A percentile compares a stretch with the other conserved stretches of the same genome.
Conservation (phyloP, 371 early-diverging fungal species). For the Mortierella sp. region DNA sequence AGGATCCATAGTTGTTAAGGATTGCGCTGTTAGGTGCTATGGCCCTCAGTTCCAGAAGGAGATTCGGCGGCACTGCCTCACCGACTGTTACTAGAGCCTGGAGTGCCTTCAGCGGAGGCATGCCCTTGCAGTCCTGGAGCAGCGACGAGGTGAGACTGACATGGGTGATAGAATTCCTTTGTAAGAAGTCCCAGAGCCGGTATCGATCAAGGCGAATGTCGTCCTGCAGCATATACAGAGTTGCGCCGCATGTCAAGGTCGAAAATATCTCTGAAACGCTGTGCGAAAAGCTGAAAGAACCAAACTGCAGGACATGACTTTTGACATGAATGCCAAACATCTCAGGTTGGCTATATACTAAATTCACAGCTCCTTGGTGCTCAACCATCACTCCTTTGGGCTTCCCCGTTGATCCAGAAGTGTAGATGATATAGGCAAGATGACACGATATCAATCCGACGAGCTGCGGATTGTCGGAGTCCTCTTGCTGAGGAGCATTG, state of each 20-base stretch:
- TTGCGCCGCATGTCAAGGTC: not conserved
- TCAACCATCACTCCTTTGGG: slow-evolving; percentile 60
- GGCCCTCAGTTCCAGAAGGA: no score
- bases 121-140: not conserved
- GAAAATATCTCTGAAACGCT: slow-evolving; percentile 2
- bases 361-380: not conserved
- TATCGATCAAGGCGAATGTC: not conserved
- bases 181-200: not conserved
- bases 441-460: not conserved
- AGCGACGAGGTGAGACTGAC: not conserved
- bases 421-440: slow-evolving; percentile 50
- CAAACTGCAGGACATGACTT: not conserved
- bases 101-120: not conserved
- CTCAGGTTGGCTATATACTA: not conserved
- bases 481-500: no score
- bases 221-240: not conserved
- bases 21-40: no score
- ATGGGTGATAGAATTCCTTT: no score
- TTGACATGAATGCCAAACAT: no score
- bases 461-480: not conserved
- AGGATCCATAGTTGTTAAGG: no score
- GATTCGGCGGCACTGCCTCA: no score
- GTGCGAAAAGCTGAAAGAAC: not conserved
- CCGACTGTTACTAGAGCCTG: no score
- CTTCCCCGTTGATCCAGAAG: slow-evolving; percentile 61